phyloP scores from a whole-genome alignment of 2,329 filamentous ascomycete species.

The Pestalotiopsis fici region DNA sequence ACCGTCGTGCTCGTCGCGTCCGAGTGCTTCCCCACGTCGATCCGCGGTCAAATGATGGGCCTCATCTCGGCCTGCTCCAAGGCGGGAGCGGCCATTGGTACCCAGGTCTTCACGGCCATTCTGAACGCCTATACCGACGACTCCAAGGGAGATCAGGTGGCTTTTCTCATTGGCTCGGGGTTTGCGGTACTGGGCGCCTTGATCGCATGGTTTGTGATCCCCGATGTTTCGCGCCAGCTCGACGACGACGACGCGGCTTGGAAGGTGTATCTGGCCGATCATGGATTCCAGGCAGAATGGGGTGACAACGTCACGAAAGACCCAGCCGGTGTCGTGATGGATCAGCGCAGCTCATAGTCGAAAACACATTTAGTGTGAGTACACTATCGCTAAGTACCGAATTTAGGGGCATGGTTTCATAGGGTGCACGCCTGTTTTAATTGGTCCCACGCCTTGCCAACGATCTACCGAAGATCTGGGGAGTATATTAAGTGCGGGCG shows the following conservation, averaged over 20 bases:
- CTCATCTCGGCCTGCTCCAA: conserved; percentile 48
- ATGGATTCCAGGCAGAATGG: conserved; percentile 40
- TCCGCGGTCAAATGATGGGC: conserved; percentile 50
- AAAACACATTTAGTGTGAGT: not conserved
- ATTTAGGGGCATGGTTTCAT: not conserved
- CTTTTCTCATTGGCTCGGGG: conserved; percentile 50
- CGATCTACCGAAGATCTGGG: not conserved
- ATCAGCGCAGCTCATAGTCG: conserved; percentile 13
- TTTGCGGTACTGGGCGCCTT: conserved; percentile 48
- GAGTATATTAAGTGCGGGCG: not conserved
- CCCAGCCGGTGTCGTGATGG: conserved; percentile 23
- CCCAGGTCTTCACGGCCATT: conserved; percentile 52
- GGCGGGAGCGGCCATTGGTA: conserved; percentile 50
- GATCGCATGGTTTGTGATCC: conserved; percentile 45
- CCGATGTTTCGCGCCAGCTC: conserved; percentile 40
- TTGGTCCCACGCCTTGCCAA: not conserved
- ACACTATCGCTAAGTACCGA: not conserved
- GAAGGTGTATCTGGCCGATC: conserved; percentile 41
- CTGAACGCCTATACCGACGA: conserved; percentile 41
- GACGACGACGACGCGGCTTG: conserved; percentile 45
- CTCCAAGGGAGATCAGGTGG: conserved; percentile 45
- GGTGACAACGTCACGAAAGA: conserved; percentile 29
- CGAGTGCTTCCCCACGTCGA: conserved; percentile 50
- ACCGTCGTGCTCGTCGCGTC: conserved; percentile 40
- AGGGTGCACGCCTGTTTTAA: not conserved